These are phyloP conservation scores for Blastomyces silverae DNA, from an alignment of 2,329 filamentous ascomycete genomes.

Conservation along the genomic window DNA sequence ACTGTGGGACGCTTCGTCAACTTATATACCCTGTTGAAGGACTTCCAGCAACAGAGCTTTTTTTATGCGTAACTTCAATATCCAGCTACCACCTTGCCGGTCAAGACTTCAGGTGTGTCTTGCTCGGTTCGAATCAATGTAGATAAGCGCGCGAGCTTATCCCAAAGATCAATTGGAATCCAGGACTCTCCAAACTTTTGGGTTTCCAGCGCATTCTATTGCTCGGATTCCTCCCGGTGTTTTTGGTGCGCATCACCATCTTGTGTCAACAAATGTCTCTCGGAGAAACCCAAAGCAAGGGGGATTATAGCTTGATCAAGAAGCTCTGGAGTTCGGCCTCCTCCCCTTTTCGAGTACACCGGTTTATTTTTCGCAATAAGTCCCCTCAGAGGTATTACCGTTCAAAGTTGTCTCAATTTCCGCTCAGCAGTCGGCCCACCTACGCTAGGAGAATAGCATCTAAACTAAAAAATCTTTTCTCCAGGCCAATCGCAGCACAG, in stretches of 20 bases:
- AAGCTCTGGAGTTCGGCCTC: slow-evolving; percentile 31
- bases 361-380: slow-evolving; percentile 33
- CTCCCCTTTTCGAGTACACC: slow-evolving; percentile 27
- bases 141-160: slow-evolving; percentile 1
- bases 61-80: slow-evolving; percentile 9
- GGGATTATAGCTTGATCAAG: slow-evolving; percentile 31
- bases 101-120: not conserved
- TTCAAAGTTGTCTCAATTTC: slow-evolving; percentile 16
- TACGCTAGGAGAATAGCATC: not conserved
- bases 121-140: slow-evolving; percentile 3
- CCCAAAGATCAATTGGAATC: slow-evolving; percentile 8
- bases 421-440: slow-evolving; percentile 5
- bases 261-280: slow-evolving; percentile 31
- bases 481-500: slow-evolving; percentile 14
- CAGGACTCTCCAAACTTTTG: not conserved
- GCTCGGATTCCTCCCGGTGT: not conserved
- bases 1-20: not conserved
- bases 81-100: not conserved
- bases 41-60: slow-evolving; percentile 1
- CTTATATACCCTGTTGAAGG: slow-evolving; percentile 6
- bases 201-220: not conserved
- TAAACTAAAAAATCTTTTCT: slow-evolving; percentile 8
- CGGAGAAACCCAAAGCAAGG: slow-evolving; percentile 30
- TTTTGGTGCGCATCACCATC: slow-evolving; percentile 1
- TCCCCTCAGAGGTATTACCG: slow-evolving; percentile 30